Evolutionary conservation across 106 monocot genomes (phyloP).

Genomic region (Iris macrosiphon): DNA sequence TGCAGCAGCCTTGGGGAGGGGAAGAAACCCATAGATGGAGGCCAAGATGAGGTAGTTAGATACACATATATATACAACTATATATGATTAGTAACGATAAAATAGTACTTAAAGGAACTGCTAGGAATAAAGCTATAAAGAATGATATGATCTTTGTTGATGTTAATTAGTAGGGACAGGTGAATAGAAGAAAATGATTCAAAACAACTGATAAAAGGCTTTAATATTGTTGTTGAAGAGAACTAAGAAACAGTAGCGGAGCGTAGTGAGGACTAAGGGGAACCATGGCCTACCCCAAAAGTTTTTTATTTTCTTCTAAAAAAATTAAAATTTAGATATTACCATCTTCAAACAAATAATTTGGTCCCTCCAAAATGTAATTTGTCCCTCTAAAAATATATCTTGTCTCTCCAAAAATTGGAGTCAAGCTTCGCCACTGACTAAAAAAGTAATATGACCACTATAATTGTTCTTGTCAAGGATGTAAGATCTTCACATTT

Average conservation of each 20-base stretch:
- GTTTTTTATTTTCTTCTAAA: too few species aligned
- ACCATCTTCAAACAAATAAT: too few species aligned
- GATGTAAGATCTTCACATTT: not conserved
- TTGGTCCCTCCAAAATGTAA: too few species aligned
- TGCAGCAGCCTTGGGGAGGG: slow-evolving; percentile 22
- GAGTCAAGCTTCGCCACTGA: not conserved
- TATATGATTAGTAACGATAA: not conserved
- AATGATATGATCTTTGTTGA: not conserved
- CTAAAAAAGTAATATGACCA: not conserved
- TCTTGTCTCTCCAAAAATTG: not conserved
- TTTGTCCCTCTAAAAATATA: too few species aligned
- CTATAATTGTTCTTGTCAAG: not conserved
- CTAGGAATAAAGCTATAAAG: not conserved
- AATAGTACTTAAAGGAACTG: too few species aligned
- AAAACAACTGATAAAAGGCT: not conserved
- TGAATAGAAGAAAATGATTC: too few species aligned
- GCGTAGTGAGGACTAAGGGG: too few species aligned
- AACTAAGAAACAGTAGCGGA: too few species aligned
- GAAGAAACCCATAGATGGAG: slow-evolving; percentile 12
- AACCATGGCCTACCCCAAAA: too few species aligned
- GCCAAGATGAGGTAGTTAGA: not conserved
- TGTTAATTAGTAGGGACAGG: too few species aligned
- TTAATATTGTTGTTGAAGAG: not conserved
- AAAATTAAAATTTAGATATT: too few species aligned
- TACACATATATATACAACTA: not conserved